Evolutionary conservation across 2,329 filamentous ascomycete genomes (phyloP).

Genomic region (Trichoderma sp.): DNA sequence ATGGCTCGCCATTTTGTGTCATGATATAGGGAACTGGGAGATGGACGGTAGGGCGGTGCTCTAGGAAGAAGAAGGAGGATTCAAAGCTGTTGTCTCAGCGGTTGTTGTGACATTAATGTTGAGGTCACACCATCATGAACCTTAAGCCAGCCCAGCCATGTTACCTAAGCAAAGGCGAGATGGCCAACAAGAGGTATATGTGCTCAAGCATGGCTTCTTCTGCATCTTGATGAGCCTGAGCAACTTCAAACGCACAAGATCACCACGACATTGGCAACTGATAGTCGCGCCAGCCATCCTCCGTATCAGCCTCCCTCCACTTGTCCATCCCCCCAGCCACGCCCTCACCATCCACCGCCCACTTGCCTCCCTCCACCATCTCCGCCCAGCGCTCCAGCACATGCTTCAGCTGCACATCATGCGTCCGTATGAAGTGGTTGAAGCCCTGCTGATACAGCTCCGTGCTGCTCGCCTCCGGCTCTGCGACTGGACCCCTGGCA

Average conservation of each 20-base stretch:
- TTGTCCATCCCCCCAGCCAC: constrained; percentile 20
- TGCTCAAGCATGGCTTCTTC: not conserved
- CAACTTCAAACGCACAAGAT: constrained; percentile 31
- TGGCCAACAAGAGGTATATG: not conserved
- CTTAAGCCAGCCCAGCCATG: not conserved
- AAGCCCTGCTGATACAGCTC: constrained; percentile 16
- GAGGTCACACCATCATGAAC: not conserved
- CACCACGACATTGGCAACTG: constrained; percentile 19
- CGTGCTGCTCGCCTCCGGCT: constrained; percentile 8
- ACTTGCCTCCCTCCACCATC: constrained; percentile 21
- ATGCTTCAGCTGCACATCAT: constrained; percentile 23
- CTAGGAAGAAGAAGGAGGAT: not conserved
- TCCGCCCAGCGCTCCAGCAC: constrained; percentile 19
- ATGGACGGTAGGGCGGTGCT: not conserved
- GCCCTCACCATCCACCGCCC: constrained; percentile 14
- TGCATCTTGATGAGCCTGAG: not conserved
- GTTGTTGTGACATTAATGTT: not conserved
- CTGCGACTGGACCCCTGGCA: not conserved
- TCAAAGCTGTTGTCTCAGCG: not conserved
- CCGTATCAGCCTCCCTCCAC: constrained; percentile 22
- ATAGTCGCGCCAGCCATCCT: constrained; percentile 20
- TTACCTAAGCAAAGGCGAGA: constrained; percentile 17
- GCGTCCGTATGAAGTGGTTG: constrained; percentile 20
- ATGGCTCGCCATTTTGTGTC: not conserved
- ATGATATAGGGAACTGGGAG: not conserved